Evolutionary conservation across 371 early-diverging fungal species (phyloP).

Genomic region (Mucor circinelloides): DNA sequence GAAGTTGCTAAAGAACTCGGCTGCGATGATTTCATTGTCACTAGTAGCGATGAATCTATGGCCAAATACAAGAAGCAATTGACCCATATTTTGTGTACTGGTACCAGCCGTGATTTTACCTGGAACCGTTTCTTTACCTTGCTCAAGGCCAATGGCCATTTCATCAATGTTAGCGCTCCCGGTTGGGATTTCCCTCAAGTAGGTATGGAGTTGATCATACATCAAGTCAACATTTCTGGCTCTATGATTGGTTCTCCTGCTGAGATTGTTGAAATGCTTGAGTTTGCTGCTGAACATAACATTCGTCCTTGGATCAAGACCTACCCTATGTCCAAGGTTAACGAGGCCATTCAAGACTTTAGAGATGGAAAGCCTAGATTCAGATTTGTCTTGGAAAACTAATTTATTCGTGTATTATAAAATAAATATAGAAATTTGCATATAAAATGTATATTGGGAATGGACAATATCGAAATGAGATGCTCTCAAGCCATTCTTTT

Average conservation of each 20-base stretch:
- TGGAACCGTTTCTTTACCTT: conserved; percentile 34
- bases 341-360: conserved; percentile 59
- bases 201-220: conserved; percentile 2
- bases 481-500: no score
- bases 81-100: conserved; percentile 47
- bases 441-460: no score
- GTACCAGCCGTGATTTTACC: conserved; percentile 8
- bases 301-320: conserved; percentile 64
- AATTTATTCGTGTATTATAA: neutral
- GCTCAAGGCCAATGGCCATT: conserved; percentile 48
- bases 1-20: conserved; percentile 38
- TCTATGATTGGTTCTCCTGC: conserved; percentile 63
- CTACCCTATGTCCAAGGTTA: conserved; percentile 58
- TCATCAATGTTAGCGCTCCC: conserved; percentile 65
- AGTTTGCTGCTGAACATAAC: conserved; percentile 65
- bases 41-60: conserved; percentile 42
- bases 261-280: conserved; percentile 59
- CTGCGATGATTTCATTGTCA: conserved; percentile 38
- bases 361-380: conserved; percentile 63
- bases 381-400: conserved; percentile 59
- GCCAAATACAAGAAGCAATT: conserved; percentile 44
- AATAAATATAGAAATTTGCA: neutral
- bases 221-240: conserved; percentile 54
- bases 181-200: conserved; percentile 31
- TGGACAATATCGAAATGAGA: no score